Percentiles rank a stretch among this genome's conserved stretches.
Evolutionary conservation across 2,329 filamentous ascomycete species (phyloP).

Genomic region (Xylariaceae sp.): DNA sequence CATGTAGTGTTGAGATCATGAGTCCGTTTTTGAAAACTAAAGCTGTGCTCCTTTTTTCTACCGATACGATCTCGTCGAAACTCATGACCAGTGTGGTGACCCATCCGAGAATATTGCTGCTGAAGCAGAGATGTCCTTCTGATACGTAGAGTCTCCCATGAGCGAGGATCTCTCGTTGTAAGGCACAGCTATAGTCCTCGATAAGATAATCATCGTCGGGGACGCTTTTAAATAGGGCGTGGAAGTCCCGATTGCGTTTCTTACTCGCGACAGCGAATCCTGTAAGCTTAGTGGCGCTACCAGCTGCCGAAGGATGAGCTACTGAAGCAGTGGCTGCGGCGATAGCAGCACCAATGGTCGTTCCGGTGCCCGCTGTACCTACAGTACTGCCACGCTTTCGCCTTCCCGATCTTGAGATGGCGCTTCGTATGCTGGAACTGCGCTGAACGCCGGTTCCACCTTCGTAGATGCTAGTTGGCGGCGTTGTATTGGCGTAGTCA

Average conservation of each 20-base stretch:
- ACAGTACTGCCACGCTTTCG: slow-evolving; percentile 85
- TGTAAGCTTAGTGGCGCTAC: slow-evolving; percentile 77
- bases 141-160: slow-evolving; percentile 95
- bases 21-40: slow-evolving; percentile 97
- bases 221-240: slow-evolving; percentile 91
- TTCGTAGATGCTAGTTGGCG: slow-evolving; percentile 71
- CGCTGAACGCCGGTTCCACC: slow-evolving; percentile 64
- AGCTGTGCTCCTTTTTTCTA: slow-evolving; percentile 96
- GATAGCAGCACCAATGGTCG: slow-evolving; percentile 75
- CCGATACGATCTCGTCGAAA: slow-evolving; percentile 95
- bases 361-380: slow-evolving; percentile 64
- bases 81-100: slow-evolving; percentile 96
- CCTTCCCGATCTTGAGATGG: slow-evolving; percentile 60
- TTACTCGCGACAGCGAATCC: slow-evolving; percentile 97
- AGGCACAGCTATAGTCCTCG: slow-evolving; percentile 95
- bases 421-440: slow-evolving; percentile 72
- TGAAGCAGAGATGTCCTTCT: slow-evolving; percentile 97
- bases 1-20: slow-evolving; percentile 94
- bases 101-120: slow-evolving; percentile 98
- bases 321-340: slow-evolving; percentile 73
- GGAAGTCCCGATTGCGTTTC: slow-evolving; percentile 95
- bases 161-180: slow-evolving; percentile 93
- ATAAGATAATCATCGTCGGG: slow-evolving; percentile 98
- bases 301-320: slow-evolving; percentile 64
- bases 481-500: slow-evolving; percentile 60